phyloP scores from a whole-genome alignment of 192 early-diverging fungal genomes.

The Backusella circina region DNA sequence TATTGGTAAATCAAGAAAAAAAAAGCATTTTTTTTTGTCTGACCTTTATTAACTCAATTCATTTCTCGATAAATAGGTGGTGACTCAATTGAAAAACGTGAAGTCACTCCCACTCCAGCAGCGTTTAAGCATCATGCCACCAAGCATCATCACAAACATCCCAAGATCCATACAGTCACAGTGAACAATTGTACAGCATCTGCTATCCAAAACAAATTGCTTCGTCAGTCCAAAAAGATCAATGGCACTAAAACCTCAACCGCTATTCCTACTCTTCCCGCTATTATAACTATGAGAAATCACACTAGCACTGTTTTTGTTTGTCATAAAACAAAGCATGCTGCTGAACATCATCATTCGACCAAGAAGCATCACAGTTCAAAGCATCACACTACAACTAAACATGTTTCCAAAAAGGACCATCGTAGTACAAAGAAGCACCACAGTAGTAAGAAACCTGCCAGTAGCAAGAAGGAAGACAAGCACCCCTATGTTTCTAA shows the following conservation, averaged over 20 bases:
- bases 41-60: neutral
- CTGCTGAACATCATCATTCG: neutral
- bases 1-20: neutral
- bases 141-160: neutral
- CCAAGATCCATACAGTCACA: neutral
- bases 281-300: neutral
- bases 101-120: neutral
- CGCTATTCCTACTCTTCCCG: neutral
- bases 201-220: neutral
- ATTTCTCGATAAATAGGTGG: neutral
- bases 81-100: slow-evolving; percentile 1
- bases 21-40: neutral
- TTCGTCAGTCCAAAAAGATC: neutral
- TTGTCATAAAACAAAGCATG: neutral
- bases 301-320: neutral
- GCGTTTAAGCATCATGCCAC: neutral
- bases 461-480: neutral
- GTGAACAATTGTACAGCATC: neutral
- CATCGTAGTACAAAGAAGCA: neutral
- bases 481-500: neutral
- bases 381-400: neutral
- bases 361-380: neutral
- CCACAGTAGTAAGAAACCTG: neutral
- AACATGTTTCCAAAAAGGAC: neutral
- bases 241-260: neutral